Percentiles rank a stretch among this genome's conserved stretches.
Conservation (phyloP, 2,329 filamentous ascomycete species). For the Microsporum canis region DNA sequence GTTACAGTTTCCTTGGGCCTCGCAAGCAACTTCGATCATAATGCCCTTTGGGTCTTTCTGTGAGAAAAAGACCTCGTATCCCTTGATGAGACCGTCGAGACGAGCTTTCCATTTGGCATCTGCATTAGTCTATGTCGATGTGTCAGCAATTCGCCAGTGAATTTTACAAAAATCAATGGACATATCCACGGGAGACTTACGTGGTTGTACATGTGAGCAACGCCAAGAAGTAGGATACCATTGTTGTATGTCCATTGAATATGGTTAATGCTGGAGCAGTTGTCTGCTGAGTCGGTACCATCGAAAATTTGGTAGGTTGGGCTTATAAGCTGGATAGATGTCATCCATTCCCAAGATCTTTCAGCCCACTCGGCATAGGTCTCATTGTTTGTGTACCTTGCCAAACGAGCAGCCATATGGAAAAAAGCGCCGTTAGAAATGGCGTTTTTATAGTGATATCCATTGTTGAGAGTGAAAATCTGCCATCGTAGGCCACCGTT, state of each 20-base stretch:
- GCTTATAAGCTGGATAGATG: conserved; percentile 40
- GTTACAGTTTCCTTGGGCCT: conserved; percentile 45
- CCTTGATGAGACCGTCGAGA: conserved; percentile 44
- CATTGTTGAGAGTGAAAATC: conserved; percentile 65
- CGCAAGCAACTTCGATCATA: conserved; percentile 51
- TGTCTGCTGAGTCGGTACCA: conserved; percentile 42
- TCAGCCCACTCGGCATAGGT: conserved; percentile 70
- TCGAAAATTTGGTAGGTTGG: conserved; percentile 44
- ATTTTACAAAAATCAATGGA: neutral
- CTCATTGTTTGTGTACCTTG: conserved; percentile 64
- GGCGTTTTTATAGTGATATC: conserved; percentile 49
- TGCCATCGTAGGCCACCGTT: conserved; percentile 74
- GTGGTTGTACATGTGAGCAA: conserved; percentile 47
- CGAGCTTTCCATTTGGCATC: conserved; percentile 42
- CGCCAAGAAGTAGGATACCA: conserved; percentile 44
- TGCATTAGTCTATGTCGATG: conserved; percentile 25
- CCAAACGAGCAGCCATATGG: conserved; percentile 54
- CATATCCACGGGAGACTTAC: conserved; percentile 21
- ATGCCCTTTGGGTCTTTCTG: conserved; percentile 37
- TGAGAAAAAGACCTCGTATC: conserved; percentile 42
- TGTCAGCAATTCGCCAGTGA: neutral
- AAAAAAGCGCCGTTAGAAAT: conserved; percentile 50
- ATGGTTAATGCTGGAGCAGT: conserved; percentile 42
- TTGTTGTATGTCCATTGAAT: conserved; percentile 49
- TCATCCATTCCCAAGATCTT: conserved; percentile 50